A percentile compares a stretch with the other conserved stretches of the same genome.
Evolutionary conservation across 495 filamentous ascomycete genomes (phyloP).

Genomic region (Delitschia confertaspora): DNA sequence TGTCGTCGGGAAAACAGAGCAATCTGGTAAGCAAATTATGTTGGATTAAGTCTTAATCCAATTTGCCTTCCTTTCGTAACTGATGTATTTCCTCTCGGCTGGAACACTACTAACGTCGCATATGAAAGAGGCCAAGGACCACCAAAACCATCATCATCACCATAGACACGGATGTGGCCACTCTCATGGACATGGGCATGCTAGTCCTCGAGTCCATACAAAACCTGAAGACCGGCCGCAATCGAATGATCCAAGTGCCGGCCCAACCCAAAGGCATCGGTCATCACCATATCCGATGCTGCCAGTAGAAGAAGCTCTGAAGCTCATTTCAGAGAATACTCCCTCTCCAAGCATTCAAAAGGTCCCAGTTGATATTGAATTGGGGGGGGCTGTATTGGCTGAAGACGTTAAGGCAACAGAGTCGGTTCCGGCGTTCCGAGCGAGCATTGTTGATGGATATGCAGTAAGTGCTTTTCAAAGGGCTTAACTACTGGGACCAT

Average conservation of each 20-base stretch:
- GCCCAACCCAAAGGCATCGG: slow-evolving; percentile 67
- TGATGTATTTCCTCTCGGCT: not conserved
- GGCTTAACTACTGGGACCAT: no score
- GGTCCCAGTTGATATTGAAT: slow-evolving; percentile 47
- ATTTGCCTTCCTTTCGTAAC: not conserved
- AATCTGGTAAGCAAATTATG: slow-evolving; percentile 8
- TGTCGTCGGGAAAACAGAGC: slow-evolving; percentile 30
- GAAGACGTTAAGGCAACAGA: slow-evolving; percentile 72
- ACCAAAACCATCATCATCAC: slow-evolving; percentile 33
- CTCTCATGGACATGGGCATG: slow-evolving; percentile 54
- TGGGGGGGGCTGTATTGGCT: slow-evolving; percentile 73
- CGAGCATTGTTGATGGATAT: slow-evolving; percentile 96
- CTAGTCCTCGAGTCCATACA: slow-evolving; percentile 63
- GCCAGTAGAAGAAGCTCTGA: slow-evolving; percentile 69
- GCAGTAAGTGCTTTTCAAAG: slow-evolving; percentile 46
- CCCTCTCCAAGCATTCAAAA: slow-evolving; percentile 48
- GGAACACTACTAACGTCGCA: not conserved
- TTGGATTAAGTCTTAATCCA: no score
- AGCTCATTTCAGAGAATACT: slow-evolving; percentile 60
- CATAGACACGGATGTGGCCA: slow-evolving; percentile 52
- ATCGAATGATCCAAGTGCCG: slow-evolving; percentile 76
- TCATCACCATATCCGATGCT: slow-evolving; percentile 90
- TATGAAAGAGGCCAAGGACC: no score
- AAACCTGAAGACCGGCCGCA: slow-evolving; percentile 44
- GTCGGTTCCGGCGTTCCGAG: slow-evolving; percentile 82